These are phyloP conservation scores for Naganishia vaughanmartiniae DNA, from an alignment of 768 basidiomycete species.

Conservation along the genomic window DNA sequence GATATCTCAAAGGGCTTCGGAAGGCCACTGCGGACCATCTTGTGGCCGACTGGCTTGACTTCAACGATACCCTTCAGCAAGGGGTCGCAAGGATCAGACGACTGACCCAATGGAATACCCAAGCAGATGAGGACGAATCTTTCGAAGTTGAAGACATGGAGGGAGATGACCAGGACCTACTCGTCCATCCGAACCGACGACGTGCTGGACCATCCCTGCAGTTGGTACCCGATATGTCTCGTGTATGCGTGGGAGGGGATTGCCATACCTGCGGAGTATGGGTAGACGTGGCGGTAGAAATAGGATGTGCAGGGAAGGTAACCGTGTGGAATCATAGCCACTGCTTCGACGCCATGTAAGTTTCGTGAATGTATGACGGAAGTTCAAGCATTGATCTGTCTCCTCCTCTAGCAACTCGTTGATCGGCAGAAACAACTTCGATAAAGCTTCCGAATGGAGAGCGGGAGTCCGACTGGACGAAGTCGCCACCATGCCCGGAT, in stretches of 20 bases:
- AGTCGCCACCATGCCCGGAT: neutral
- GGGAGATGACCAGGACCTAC: neutral
- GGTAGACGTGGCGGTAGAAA: neutral
- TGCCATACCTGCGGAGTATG: neutral
- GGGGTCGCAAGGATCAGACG: neutral
- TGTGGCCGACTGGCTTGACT: neutral
- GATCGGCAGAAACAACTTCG: neutral
- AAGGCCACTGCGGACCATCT: neutral
- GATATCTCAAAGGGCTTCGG: neutral
- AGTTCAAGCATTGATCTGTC: neutral
- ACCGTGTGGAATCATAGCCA: neutral
- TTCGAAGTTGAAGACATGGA: neutral
- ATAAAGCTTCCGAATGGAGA: neutral
- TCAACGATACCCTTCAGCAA: neutral
- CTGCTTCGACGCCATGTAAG: slow-evolving; percentile 1
- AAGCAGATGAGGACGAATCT: neutral
- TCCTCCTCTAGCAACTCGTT: neutral
- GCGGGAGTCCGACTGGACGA: neutral
- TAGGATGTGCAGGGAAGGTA: neutral
- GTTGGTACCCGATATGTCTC: neutral
- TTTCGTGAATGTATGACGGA: neutral
- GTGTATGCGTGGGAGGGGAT: neutral
- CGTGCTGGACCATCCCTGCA: neutral
- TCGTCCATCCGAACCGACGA: neutral
- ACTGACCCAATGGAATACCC: neutral